Evolutionary conservation across 2,329 filamentous ascomycete genomes (phyloP).

Genomic region (Trichophyton schoenleinii): DNA sequence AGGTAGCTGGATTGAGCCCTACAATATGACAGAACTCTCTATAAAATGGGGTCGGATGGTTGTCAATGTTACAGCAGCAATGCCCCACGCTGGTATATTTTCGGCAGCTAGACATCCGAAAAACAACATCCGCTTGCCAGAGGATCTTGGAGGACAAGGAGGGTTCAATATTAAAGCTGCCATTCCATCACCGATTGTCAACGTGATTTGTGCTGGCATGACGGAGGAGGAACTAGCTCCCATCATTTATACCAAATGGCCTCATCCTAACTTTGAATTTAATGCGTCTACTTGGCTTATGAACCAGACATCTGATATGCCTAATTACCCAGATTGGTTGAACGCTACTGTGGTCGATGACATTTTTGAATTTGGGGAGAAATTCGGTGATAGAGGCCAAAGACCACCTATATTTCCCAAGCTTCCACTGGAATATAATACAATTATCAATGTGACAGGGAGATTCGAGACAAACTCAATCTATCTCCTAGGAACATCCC

Average conservation of each 20-base stretch:
- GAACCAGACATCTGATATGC: slow-evolving; percentile 23
- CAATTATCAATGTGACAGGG: slow-evolving; percentile 42
- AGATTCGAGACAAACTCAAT: slow-evolving; percentile 39
- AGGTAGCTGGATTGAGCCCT: slow-evolving; percentile 54
- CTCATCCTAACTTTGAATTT: slow-evolving; percentile 19
- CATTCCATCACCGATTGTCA: slow-evolving; percentile 57
- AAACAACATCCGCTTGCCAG: slow-evolving; percentile 60
- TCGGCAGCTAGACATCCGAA: slow-evolving; percentile 46
- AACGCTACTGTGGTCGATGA: slow-evolving; percentile 54
- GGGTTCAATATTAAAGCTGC: slow-evolving; percentile 56
- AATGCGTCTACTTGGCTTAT: slow-evolving; percentile 19
- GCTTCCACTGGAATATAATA: slow-evolving; percentile 52
- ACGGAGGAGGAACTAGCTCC: slow-evolving; percentile 46
- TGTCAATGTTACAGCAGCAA: slow-evolving; percentile 64
- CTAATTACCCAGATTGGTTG: slow-evolving; percentile 32
- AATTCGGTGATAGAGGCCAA: slow-evolving; percentile 30
- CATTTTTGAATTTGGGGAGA: slow-evolving; percentile 54
- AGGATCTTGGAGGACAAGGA: slow-evolving; percentile 51
- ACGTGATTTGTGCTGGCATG: slow-evolving; percentile 62
- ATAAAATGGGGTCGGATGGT: slow-evolving; percentile 44
- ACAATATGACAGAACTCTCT: slow-evolving; percentile 38
- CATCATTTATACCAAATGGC: slow-evolving; percentile 53
- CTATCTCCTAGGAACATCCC: slow-evolving; percentile 51
- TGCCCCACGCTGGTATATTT: slow-evolving; percentile 62
- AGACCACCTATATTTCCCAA: slow-evolving; percentile 44